Conservation (phyloP, 2,329 filamentous ascomycete species). For the Hypoxylon sp. region DNA sequence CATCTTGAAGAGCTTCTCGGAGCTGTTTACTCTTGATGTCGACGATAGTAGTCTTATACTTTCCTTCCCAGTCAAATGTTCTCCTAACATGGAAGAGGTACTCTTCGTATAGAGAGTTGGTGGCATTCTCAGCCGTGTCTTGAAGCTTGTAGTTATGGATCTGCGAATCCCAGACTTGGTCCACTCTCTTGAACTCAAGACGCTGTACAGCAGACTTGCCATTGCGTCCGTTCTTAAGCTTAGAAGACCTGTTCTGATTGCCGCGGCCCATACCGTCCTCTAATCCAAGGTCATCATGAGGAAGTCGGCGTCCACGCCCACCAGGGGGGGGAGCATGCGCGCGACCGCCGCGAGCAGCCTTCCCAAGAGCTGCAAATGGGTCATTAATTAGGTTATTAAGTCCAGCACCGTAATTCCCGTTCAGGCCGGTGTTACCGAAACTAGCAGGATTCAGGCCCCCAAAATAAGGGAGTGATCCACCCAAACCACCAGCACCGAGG, state of each 20-base stretch:
- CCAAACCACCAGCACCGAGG: conserved; percentile 5
- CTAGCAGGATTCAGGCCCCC: conserved; percentile 13
- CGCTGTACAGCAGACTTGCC: conserved; percentile 46
- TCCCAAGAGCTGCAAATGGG: not conserved
- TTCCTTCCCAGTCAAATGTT: conserved; percentile 87
- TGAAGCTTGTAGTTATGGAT: conserved; percentile 69
- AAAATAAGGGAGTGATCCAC: not conserved
- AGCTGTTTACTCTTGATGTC: conserved; percentile 89
- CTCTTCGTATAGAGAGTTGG: conserved; percentile 76
- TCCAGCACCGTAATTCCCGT: not conserved
- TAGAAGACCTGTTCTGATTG: conserved; percentile 22
- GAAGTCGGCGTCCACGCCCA: conserved; percentile 15
- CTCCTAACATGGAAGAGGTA: conserved; percentile 88
- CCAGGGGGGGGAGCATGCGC: not conserved
- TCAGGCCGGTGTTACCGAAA: conserved; percentile 2
- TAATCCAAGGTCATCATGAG: not conserved
- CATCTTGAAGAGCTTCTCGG: conserved; percentile 76
- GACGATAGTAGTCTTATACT: conserved; percentile 79
- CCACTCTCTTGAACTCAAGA: conserved; percentile 66
- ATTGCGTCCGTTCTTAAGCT: conserved; percentile 25
- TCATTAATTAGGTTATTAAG: conserved; percentile 12
- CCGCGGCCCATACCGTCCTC: conserved; percentile 9
- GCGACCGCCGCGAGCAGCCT: conserved; percentile 13
- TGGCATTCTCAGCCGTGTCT: conserved; percentile 63
- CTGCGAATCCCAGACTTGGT: conserved; percentile 67